Percentiles rank a stretch among this genome's conserved stretches.
phyloP scores from a whole-genome alignment of 176 grass and related monocot genomes.

The Echinochloa phyllopogon region DNA sequence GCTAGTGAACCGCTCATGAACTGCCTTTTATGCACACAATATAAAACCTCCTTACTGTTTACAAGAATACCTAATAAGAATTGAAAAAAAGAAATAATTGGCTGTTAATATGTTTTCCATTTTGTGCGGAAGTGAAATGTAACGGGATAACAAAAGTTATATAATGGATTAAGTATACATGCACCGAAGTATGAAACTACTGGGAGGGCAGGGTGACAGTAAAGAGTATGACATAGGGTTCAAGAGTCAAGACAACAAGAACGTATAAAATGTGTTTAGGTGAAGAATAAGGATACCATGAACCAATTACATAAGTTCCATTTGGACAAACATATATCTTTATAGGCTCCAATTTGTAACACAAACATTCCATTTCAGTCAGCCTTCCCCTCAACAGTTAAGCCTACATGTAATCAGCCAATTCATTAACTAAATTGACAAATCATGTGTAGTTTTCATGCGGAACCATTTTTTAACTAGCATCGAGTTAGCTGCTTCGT shows the following conservation, averaged over 20 bases:
- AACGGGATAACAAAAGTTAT: not conserved
- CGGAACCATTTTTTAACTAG: not conserved
- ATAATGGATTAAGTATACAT: not conserved
- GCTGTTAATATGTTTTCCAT: conserved; percentile 7
- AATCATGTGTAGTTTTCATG: not conserved
- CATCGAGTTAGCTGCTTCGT: not conserved
- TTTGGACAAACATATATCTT: not conserved
- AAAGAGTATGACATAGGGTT: not conserved
- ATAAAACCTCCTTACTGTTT: not conserved
- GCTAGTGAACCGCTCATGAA: conserved; percentile 10
- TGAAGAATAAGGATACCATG: not conserved
- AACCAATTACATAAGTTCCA: not conserved
- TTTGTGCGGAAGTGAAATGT: not conserved
- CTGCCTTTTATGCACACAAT: not conserved
- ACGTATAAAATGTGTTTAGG: not conserved
- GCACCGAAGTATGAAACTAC: conserved; percentile 9
- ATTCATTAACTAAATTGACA: not conserved
- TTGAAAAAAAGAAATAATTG: not conserved
- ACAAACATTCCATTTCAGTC: not conserved
- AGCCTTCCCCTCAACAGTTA: not conserved
- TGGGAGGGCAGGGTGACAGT: not conserved
- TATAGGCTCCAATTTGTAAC: not conserved
- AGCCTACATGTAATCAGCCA: not conserved
- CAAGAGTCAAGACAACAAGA: not conserved
- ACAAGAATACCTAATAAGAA: conserved; percentile 29